A percentile compares a stretch with the other conserved stretches of the same genome.
phyloP scores from a whole-genome alignment of 1,284 basidiomycete species.

The Trichosporon coremiiforme region DNA sequence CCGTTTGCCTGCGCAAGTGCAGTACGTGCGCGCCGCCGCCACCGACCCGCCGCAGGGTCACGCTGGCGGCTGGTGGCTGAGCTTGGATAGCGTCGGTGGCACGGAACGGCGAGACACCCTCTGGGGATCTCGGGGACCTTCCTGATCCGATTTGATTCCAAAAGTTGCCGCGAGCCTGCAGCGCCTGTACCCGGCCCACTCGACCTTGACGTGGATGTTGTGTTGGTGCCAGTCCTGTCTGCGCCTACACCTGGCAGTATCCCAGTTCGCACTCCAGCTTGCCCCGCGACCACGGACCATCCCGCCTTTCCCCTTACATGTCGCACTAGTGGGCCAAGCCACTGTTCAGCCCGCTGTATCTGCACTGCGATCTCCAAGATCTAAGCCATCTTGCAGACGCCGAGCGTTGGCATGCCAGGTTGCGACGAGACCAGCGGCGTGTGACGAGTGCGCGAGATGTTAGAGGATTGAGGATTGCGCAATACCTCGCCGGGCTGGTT shows the following conservation, averaged over 20 bases:
- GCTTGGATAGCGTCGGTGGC: background rate
- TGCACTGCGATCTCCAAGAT: background rate
- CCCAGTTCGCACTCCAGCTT: no score
- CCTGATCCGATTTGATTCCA: constrained; percentile 1
- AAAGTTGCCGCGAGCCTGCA: background rate
- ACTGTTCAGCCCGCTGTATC: background rate
- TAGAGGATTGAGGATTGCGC: background rate
- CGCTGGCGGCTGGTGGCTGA: background rate
- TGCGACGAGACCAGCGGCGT: background rate
- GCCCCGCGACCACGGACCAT: no score
- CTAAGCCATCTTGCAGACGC: background rate
- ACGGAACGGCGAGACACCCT: background rate
- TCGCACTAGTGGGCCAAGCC: background rate
- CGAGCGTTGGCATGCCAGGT: background rate
- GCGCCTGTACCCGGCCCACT: background rate
- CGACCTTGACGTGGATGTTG: background rate
- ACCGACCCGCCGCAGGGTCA: background rate
- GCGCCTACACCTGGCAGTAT: no score
- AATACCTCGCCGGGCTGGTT: background rate
- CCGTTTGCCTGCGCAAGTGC: background rate
- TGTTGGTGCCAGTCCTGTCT: no score
- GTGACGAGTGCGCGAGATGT: background rate
- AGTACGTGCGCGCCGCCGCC: constrained; percentile 2
- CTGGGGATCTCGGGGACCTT: background rate
- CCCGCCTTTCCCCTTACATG: background rate